Percentiles rank a stretch among this genome's conserved stretches.
phyloP scores from a whole-genome alignment of 805 yeast genomes.

The Metschnikowia lochheadii region DNA sequence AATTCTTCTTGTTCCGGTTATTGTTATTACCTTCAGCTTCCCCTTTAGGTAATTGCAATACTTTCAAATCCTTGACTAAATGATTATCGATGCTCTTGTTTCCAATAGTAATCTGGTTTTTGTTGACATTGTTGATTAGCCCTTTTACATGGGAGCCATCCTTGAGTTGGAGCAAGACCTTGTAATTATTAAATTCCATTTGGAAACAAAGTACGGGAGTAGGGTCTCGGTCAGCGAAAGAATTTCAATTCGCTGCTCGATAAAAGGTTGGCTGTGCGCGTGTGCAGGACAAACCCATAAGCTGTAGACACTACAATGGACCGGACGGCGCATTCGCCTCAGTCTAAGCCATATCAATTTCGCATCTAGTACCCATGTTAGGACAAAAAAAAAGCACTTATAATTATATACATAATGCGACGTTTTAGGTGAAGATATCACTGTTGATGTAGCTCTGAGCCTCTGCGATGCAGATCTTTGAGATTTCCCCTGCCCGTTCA shows the following conservation, averaged over 20 bases:
- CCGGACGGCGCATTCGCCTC: too few species aligned
- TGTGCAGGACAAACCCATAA: not conserved
- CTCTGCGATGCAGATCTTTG: constrained; percentile 5
- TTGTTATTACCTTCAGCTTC: constrained; percentile 18
- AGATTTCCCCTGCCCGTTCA: constrained; percentile 5
- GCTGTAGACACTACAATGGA: not conserved
- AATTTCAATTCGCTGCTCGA: constrained; percentile 5
- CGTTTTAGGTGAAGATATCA: not conserved
- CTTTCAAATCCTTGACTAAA: constrained; percentile 52
- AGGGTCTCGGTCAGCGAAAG: not conserved
- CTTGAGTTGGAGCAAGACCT: constrained; percentile 35
- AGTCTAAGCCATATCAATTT: too few species aligned
- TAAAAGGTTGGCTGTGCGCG: not conserved
- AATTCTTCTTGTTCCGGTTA: constrained; percentile 10
- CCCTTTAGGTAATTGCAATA: constrained; percentile 48
- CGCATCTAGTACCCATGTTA: too few species aligned
- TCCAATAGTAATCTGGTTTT: constrained; percentile 23
- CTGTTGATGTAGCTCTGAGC: constrained; percentile 1
- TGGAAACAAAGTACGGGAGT: not conserved
- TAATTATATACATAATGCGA: not conserved
- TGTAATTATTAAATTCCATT: constrained; percentile 37
- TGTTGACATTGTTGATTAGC: constrained; percentile 30
- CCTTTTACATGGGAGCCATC: constrained; percentile 38
- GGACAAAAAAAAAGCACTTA: not conserved
- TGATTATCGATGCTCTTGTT: constrained; percentile 27